A percentile compares a stretch with the other conserved stretches of the same genome.
Evolutionary conservation across 148 eudicot genomes (phyloP).

Genomic region (Chenopodium suecicum): DNA sequence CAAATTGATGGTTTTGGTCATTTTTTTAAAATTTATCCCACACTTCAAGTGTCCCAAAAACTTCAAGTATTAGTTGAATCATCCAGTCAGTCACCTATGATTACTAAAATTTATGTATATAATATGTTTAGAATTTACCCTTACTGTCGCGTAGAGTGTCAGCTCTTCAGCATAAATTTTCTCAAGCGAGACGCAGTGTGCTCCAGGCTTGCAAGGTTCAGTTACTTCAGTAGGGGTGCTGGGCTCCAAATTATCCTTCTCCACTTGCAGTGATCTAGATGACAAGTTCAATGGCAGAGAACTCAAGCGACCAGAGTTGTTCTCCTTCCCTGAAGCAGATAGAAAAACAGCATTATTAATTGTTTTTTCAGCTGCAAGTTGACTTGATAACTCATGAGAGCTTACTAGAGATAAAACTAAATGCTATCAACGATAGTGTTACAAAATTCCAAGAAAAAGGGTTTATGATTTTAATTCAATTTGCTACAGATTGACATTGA

Average conservation of each 20-base stretch:
- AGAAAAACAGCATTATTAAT: background rate
- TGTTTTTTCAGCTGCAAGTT: background rate
- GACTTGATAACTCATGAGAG: background rate
- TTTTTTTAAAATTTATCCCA: background rate
- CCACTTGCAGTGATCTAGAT: constrained; percentile 51
- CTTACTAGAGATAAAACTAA: background rate
- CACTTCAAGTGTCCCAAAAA: background rate
- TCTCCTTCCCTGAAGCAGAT: constrained; percentile 51
- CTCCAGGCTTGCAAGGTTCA: constrained; percentile 75
- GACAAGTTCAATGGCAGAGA: constrained; percentile 72
- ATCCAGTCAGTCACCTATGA: background rate
- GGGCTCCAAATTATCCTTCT: constrained; percentile 36
- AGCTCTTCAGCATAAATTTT: constrained; percentile 64
- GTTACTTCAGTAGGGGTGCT: constrained; percentile 18
- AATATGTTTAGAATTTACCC: constrained; percentile 36
- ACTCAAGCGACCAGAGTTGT: constrained; percentile 58
- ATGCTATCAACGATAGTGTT: background rate
- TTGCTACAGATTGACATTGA: background rate
- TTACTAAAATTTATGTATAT: background rate
- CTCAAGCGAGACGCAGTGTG: constrained; percentile 62
- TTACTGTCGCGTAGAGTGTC: constrained; percentile 61
- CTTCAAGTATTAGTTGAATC: background rate
- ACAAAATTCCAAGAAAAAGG: background rate
- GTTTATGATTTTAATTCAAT: background rate
- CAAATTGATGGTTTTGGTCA: background rate